These are phyloP conservation scores for Fusarium setosum DNA, from an alignment of 2,329 filamentous ascomycete species.

Conservation along the genomic window DNA sequence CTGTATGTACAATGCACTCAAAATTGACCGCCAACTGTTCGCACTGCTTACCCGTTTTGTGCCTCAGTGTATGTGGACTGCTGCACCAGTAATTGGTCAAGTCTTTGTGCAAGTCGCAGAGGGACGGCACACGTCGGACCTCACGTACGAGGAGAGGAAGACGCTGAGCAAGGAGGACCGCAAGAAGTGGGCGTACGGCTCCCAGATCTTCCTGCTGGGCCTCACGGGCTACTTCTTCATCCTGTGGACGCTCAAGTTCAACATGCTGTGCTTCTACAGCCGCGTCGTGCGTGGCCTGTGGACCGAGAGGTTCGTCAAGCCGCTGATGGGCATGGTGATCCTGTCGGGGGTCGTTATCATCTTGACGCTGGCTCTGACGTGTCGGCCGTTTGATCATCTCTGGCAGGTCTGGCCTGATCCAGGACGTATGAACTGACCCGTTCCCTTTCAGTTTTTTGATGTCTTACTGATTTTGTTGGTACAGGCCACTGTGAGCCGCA, in stretches of 20 bases:
- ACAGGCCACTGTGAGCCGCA: constrained; percentile 46
- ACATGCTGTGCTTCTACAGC: constrained; percentile 54
- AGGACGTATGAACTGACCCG: constrained; percentile 45
- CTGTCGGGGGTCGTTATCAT: constrained; percentile 41
- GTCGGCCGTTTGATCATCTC: constrained; percentile 47
- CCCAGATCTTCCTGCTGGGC: constrained; percentile 51
- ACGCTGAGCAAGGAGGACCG: constrained; percentile 44
- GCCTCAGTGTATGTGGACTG: constrained; percentile 35
- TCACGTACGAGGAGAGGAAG: constrained; percentile 46
- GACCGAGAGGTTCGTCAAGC: constrained; percentile 50
- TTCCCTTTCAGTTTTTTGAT: accelerated
- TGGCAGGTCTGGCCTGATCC: constrained; percentile 53
- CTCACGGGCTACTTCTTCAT: constrained; percentile 48
- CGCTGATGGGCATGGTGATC: constrained; percentile 46
- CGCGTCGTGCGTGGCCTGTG: constrained; percentile 50
- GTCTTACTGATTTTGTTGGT: background rate
- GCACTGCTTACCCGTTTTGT: background rate
- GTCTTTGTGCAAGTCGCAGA: constrained; percentile 44
- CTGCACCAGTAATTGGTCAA: constrained; percentile 34
- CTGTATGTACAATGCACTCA: background rate
- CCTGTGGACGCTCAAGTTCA: constrained; percentile 54
- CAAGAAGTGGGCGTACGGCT: constrained; percentile 44
- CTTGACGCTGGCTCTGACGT: constrained; percentile 44
- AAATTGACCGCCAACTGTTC: background rate
- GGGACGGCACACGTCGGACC: constrained; percentile 43